These are phyloP conservation scores for Trifolium dubium DNA, from an alignment of 306 rosid species.

Conservation along the genomic window DNA sequence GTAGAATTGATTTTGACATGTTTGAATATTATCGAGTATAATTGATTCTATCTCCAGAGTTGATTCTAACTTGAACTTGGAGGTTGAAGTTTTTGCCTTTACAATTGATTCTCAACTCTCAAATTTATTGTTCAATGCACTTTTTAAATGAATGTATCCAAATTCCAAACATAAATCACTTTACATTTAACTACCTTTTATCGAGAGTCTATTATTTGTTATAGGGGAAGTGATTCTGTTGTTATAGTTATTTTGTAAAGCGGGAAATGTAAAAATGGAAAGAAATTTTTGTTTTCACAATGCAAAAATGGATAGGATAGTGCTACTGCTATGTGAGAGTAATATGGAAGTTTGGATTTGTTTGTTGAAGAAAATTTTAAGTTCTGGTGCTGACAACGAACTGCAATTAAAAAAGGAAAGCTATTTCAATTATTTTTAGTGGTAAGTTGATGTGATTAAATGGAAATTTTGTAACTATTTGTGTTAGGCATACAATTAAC, in stretches of 20 bases:
- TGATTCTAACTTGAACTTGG: background rate
- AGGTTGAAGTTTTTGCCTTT: background rate
- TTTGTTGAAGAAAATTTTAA: background rate
- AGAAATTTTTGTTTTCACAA: slow-evolving; percentile 1
- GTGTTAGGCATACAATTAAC: background rate
- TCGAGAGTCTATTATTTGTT: too few species aligned
- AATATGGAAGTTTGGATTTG: slow-evolving; percentile 3
- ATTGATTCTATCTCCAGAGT: background rate
- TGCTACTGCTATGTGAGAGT: background rate
- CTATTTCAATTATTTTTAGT: slow-evolving; percentile 10
- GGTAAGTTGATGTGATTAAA: slow-evolving; percentile 1
- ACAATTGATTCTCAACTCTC: background rate
- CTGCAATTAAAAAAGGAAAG: slow-evolving; percentile 29
- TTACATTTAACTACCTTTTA: background rate
- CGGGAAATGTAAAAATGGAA: background rate
- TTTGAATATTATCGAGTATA: background rate
- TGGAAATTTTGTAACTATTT: background rate
- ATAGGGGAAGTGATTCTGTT: slow-evolving; percentile 4
- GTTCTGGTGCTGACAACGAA: slow-evolving; percentile 2
- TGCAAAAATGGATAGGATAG: slow-evolving; percentile 9
- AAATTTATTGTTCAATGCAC: background rate
- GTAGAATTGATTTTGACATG: background rate
- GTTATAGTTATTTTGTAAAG: background rate
- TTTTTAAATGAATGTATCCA: background rate
- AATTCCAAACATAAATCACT: background rate